phyloP scores from a whole-genome alignment of 1,139 yeast genomes.

The Saccharomyces hybrid region DNA sequence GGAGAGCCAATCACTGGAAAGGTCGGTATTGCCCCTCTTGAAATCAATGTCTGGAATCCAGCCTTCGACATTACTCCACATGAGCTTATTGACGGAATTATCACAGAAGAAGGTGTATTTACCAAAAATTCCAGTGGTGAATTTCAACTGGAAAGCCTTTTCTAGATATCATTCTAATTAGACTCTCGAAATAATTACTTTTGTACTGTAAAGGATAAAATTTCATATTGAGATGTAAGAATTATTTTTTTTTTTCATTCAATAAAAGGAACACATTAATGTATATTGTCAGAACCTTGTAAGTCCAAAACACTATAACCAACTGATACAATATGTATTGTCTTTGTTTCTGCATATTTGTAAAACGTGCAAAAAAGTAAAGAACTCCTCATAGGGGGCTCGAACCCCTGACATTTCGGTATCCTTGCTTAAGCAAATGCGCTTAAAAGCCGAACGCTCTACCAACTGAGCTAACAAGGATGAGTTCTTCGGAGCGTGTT shows the following conservation, averaged over 20 bases:
- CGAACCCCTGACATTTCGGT: conserved; percentile 30
- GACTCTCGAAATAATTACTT: not conserved
- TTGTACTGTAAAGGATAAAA: not conserved
- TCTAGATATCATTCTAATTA: not conserved
- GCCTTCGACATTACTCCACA: conserved; percentile 92
- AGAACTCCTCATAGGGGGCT: conserved; percentile 30
- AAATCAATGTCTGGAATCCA: conserved; percentile 89
- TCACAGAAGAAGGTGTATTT: conserved; percentile 65
- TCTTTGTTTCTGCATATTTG: too few relatives aligned
- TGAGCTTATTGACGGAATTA: conserved; percentile 72
- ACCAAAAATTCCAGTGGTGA: conserved; percentile 40
- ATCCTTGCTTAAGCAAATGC: conserved; percentile 17
- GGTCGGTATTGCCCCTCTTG: conserved; percentile 82
- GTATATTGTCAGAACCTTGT: not conserved
- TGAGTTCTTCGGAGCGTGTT: conserved; percentile 16
- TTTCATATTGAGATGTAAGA: not conserved
- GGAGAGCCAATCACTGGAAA: conserved; percentile 41
- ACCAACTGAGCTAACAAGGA: conserved; percentile 32
- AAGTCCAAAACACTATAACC: not conserved
- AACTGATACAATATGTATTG: too few relatives aligned
- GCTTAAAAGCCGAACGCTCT: conserved; percentile 31
- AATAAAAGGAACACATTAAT: too few relatives aligned
- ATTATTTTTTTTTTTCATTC: not conserved
- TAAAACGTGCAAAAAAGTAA: conserved; percentile 1
- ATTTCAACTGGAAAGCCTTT: conserved; percentile 33